Conservation (phyloP, 1,139 yeast genomes). For the Suhomyces maxii region DNA sequence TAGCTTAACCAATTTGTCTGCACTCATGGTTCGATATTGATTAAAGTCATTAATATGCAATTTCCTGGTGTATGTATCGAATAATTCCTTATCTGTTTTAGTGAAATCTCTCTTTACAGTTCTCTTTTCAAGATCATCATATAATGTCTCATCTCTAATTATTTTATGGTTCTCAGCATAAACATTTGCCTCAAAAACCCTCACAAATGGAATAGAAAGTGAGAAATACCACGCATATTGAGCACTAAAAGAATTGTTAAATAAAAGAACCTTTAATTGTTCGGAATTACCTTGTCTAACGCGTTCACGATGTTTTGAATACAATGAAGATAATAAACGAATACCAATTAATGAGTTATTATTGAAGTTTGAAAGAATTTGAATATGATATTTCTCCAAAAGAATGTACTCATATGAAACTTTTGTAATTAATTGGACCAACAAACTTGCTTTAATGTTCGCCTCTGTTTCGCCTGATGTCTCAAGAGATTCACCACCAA, state of each 20-base stretch:
- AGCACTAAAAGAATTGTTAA: constrained; percentile 35
- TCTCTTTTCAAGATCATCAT: constrained; percentile 14
- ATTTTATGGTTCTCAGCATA: constrained; percentile 28
- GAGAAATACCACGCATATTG: constrained; percentile 44
- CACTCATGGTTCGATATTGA: constrained; percentile 24
- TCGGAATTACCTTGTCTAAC: constrained; percentile 13
- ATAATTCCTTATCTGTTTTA: constrained; percentile 27
- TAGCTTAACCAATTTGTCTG: constrained; percentile 31
- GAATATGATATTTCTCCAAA: constrained; percentile 43
- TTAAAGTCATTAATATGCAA: constrained; percentile 29
- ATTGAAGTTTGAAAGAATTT: constrained; percentile 37
- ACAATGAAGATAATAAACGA: constrained; percentile 24
- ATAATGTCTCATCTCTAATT: constrained; percentile 14
- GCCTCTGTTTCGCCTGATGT: constrained; percentile 8
- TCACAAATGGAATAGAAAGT: constrained; percentile 37
- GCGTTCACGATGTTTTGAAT: constrained; percentile 20
- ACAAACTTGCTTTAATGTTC: constrained; percentile 16
- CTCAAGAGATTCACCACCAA: constrained; percentile 24
- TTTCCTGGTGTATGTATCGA: constrained; percentile 25
- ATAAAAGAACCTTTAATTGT: constrained; percentile 32
- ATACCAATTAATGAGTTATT: constrained; percentile 35
- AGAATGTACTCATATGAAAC: constrained; percentile 43
- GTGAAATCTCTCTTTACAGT: constrained; percentile 22
- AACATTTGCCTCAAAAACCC: constrained; percentile 36
- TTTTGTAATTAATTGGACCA: constrained; percentile 36